A percentile compares a stretch with the other conserved stretches of the same genome.
Conservation (phyloP, 257 asterid species). For the Nicotiana benthamiana region DNA sequence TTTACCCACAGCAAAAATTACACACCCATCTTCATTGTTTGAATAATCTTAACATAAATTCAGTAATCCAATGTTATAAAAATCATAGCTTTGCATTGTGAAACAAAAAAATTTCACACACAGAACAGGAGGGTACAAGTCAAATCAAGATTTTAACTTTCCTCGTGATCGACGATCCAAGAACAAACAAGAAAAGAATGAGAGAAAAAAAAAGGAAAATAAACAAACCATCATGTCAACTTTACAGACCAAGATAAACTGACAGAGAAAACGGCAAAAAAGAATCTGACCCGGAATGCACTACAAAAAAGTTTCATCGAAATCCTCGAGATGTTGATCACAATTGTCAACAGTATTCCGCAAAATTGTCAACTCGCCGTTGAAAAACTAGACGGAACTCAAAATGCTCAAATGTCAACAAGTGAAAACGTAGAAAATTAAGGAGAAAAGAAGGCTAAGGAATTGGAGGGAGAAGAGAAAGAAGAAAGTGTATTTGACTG, state of each 20-base stretch:
- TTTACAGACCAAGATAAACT: not conserved
- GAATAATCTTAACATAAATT: constrained; percentile 2
- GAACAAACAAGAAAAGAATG: not conserved
- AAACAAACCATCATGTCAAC: not conserved
- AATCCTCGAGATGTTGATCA: not conserved
- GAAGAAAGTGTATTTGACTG: not conserved
- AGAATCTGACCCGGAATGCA: not conserved
- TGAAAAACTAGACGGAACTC: not conserved
- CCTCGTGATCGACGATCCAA: constrained; percentile 5
- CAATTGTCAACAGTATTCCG: too few relatives aligned
- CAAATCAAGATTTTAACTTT: not conserved
- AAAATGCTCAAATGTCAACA: not conserved
- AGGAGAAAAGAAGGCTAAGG: not conserved
- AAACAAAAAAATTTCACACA: not conserved
- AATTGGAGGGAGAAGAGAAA: not conserved
- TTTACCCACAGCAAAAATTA: not conserved
- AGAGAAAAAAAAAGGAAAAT: not conserved
- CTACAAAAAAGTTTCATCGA: not conserved
- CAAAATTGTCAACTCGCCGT: not conserved
- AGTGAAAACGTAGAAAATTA: not conserved
- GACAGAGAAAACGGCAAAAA: not conserved
- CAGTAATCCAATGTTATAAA: not conserved
- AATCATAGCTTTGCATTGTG: not conserved
- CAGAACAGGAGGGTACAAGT: not conserved
- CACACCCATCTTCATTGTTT: not conserved